Base-by-base conservation (phyloP, 768 basidiomycete species). In the Lyophyllum atratum region DNA sequence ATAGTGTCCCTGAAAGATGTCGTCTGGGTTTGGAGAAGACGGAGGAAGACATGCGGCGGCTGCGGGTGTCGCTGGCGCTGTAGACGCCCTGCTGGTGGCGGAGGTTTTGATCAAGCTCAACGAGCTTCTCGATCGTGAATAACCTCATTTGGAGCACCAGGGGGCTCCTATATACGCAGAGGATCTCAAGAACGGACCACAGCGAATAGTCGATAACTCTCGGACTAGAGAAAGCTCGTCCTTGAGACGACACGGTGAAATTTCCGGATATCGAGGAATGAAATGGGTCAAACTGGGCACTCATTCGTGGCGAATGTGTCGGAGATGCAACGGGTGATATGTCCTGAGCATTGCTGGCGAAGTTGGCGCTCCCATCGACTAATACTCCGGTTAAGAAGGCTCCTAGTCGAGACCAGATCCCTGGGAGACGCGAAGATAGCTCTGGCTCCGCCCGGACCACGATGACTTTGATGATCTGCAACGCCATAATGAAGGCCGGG, bases 381-480 rank as follows among this genome's bases (percentile, higher is more conserved):
- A 93, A 69, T 6, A 82, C 70, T 0, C 74, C 67, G 59, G 71
- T 78, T 46, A 90, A 68, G 51, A 87, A 81, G 1, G 70, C 57
- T 2, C 80, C 82, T n/a, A 91, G 57, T n/a, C 84, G 77, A 19
- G 74, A 69, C 89, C 89, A 93, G 19, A 87, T 73, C 11, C 82
- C 83, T 15, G 84, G 81, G 10, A 86, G 64, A 31, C 75, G 68
- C 0, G 70, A 68, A 2, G 84, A 83, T 15, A 92, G 72, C 46
- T 89, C 89, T 19, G 76, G 73, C 47, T 82, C 81, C 0, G 82
- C 89, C 17, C 86, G 83, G 46, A 90, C 71, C 15, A 89, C 61
- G 60, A 91, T 80, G 28, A 83, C 72, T 64, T 92, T 92, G 61
- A 92, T 70, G 15, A 87, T 76, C 67, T 91, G 90, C 24, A 92